Conservation (phyloP, 495 filamentous ascomycete genomes). For the Hypoxylon rickii region DNA sequence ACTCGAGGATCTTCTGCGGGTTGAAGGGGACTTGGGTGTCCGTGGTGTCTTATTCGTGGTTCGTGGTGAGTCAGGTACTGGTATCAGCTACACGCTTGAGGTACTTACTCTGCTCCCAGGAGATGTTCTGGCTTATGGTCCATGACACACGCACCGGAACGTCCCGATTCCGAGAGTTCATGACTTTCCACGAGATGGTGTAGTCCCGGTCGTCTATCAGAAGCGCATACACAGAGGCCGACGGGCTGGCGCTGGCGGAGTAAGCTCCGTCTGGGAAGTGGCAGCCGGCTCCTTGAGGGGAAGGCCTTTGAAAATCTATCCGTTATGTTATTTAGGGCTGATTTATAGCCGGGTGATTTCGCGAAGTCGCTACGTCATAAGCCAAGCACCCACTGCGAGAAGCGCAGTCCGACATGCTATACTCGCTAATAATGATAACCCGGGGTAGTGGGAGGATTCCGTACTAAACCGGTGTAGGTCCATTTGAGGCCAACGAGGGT, state of each 20-base stretch:
- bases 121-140: neutral
- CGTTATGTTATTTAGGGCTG: neutral
- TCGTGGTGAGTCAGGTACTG: neutral
- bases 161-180: neutral
- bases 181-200: slow-evolving; percentile 1
- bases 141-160: slow-evolving; percentile 2
- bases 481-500: neutral
- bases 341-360: neutral
- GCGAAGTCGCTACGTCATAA: neutral
- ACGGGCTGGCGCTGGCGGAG: neutral
- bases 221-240: neutral
- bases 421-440: neutral
- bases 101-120: slow-evolving; percentile 7
- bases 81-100: neutral
- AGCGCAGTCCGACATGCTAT: too few species aligned
- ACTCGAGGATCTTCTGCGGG: neutral
- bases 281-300: neutral
- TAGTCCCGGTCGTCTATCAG: neutral
- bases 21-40: slow-evolving; percentile 1
- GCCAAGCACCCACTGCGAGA: too few species aligned
- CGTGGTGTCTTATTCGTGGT: slow-evolving; percentile 7
- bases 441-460: neutral
- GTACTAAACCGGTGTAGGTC: neutral
- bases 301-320: neutral
- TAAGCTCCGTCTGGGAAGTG: slow-evolving; percentile 3